phyloP scores from a whole-genome alignment of 192 early-diverging fungal genomes.

The Coemansia sp. region DNA sequence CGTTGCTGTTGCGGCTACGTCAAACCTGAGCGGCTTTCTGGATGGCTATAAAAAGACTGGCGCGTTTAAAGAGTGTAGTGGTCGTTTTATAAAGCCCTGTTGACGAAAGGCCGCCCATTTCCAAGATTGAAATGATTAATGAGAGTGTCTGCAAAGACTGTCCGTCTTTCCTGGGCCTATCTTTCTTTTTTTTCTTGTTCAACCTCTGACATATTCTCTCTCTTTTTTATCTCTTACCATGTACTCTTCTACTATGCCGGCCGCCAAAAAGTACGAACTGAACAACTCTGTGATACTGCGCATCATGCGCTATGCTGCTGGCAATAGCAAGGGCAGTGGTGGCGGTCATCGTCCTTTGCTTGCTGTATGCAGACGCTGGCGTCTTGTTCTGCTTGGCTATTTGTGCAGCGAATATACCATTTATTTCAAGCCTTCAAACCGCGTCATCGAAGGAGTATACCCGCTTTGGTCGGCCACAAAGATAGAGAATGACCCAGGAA shows the following conservation, averaged over 20 bases:
- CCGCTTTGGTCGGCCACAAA: neutral
- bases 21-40: constrained; percentile 71
- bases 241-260: neutral
- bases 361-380: constrained; percentile 4
- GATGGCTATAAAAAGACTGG: constrained; percentile 70
- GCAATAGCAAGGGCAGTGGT: neutral
- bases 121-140: neutral
- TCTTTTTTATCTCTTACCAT: neutral
- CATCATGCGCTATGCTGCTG: constrained; percentile 10
- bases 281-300: constrained; percentile 5
- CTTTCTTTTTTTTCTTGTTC: constrained; percentile 3
- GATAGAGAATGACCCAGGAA: neutral
- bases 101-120: neutral
- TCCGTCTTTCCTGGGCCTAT: neutral
- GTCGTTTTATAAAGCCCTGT: constrained; percentile 52
- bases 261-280: neutral
- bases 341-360: constrained; percentile 1
- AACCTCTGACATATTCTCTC: neutral
- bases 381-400: neutral
- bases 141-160: neutral
- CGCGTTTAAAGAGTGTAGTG: constrained; percentile 79
- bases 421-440: neutral
- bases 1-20: constrained; percentile 62
- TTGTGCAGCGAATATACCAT: constrained; percentile 7
- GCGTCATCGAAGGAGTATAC: neutral